Conservation (phyloP, 805 yeast genomes). For the Ascoidea tarda region DNA sequence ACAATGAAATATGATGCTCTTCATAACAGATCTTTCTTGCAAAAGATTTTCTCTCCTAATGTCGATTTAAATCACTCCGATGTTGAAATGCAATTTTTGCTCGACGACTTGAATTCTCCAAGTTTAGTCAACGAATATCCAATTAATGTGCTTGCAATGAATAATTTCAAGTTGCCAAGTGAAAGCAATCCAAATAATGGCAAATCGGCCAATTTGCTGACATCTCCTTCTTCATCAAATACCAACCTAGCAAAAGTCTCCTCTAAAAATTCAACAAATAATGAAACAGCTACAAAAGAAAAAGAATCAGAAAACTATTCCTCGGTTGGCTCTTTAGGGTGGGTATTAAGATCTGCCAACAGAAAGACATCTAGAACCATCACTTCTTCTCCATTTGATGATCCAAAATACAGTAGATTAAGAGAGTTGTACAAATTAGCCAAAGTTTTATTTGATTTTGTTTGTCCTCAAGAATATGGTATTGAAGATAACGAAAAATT, state of each 20-base stretch:
- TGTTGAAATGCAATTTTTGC: slow-evolving; percentile 16
- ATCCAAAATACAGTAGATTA: slow-evolving; percentile 62
- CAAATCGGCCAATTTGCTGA: slow-evolving; percentile 2
- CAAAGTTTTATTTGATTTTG: slow-evolving; percentile 89
- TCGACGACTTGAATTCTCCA: slow-evolving; percentile 30
- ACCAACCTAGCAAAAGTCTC: slow-evolving; percentile 12
- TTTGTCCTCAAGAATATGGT: slow-evolving; percentile 98
- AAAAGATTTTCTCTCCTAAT: slow-evolving; percentile 60
- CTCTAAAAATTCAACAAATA: background rate
- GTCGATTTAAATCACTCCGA: slow-evolving; percentile 22
- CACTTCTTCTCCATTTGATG: slow-evolving; percentile 49
- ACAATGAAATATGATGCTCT: slow-evolving; percentile 98
- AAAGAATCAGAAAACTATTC: slow-evolving; percentile 2
- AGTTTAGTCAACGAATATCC: slow-evolving; percentile 60
- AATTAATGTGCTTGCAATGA: slow-evolving; percentile 61
- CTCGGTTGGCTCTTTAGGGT: slow-evolving; percentile 53
- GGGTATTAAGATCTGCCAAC: slow-evolving; percentile 41
- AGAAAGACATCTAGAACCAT: slow-evolving; percentile 14
- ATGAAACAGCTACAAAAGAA: background rate
- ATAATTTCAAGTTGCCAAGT: slow-evolving; percentile 49
- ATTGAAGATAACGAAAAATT: slow-evolving; percentile 89
- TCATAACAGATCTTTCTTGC: slow-evolving; percentile 83
- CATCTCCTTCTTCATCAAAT: slow-evolving; percentile 12
- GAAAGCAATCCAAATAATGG: slow-evolving; percentile 15
- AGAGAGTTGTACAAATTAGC: slow-evolving; percentile 83